Conservation (phyloP, 495 filamentous ascomycete species). For the Neurospora sp. region DNA sequence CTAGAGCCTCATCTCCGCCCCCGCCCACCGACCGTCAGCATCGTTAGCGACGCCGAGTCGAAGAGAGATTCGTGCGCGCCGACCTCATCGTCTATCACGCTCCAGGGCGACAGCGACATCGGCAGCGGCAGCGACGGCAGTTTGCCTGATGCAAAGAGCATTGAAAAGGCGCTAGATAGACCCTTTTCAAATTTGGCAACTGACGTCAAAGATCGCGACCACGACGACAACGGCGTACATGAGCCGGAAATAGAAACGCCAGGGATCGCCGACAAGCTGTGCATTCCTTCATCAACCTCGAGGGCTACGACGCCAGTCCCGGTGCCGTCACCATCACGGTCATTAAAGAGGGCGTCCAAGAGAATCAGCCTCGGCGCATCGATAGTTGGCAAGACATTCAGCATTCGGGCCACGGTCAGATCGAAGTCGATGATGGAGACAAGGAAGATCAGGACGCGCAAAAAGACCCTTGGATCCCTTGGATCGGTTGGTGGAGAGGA, state of each 20-base stretch:
- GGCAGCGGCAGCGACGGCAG: constrained; percentile 3
- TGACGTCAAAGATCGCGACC: neutral
- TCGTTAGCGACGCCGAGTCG: constrained; percentile 8
- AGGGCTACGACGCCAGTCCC: neutral
- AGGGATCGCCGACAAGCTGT: neutral
- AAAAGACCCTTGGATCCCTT: constrained; percentile 17
- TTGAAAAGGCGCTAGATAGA: neutral
- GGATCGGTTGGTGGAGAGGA: neutral
- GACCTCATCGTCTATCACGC: constrained; percentile 37
- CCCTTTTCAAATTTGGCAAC: neutral
- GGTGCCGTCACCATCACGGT: neutral
- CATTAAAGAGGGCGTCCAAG: neutral
- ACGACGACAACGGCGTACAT: neutral
- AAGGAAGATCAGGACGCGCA: constrained; percentile 17
- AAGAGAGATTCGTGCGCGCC: constrained; percentile 46
- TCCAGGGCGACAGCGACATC: constrained; percentile 32
- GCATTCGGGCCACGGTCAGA: constrained; percentile 20
- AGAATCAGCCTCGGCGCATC: neutral
- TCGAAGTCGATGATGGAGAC: constrained; percentile 8
- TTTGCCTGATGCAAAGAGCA: neutral
- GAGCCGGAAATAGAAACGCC: neutral
- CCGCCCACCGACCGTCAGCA: constrained; percentile 5
- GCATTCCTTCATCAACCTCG: neutral
- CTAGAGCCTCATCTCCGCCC: constrained; percentile 17
- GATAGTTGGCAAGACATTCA: constrained; percentile 28